Conservation (phyloP, 2,329 filamentous ascomycete species). For the Cladosporium oxysporum region DNA sequence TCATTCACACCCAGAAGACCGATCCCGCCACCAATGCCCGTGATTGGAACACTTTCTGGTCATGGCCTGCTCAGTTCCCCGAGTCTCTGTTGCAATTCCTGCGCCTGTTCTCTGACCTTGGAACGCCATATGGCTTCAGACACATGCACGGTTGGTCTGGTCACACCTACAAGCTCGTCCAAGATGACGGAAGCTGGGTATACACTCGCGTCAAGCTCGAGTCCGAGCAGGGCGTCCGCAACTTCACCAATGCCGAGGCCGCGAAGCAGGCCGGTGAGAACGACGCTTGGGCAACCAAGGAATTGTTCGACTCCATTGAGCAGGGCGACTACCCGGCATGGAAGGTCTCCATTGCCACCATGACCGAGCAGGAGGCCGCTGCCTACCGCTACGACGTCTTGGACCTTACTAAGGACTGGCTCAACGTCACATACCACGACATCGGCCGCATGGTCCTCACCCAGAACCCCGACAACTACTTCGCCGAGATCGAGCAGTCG, state of each 20-base stretch:
- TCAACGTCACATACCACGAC: conserved; percentile 43
- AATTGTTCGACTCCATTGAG: conserved; percentile 50
- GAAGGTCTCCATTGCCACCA: conserved; percentile 57
- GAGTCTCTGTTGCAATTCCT: conserved; percentile 54
- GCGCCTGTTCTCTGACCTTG: conserved; percentile 52
- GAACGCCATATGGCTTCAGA: conserved; percentile 48
- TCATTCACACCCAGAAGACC: conserved; percentile 44
- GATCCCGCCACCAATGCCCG: conserved; percentile 39
- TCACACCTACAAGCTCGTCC: conserved; percentile 44
- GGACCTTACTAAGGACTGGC: conserved; percentile 60
- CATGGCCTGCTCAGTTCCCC: conserved; percentile 47
- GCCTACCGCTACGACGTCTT: conserved; percentile 54
- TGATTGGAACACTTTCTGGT: conserved; percentile 45
- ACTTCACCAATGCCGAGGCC: conserved; percentile 47
- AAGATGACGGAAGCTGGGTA: conserved; percentile 22
- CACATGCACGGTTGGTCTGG: conserved; percentile 33
- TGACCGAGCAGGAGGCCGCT: conserved; percentile 54
- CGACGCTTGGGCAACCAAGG: conserved; percentile 26
- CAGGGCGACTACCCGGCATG: conserved; percentile 51
- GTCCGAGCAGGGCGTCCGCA: conserved; percentile 24
- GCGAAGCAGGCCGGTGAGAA: conserved; percentile 16
- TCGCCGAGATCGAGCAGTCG: conserved; percentile 66
- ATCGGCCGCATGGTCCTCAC: conserved; percentile 57
- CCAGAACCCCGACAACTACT: conserved; percentile 63
- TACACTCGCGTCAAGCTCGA: conserved; percentile 19